Base-by-base conservation (phyloP, 345 rosid species). In the Acer negundo region DNA sequence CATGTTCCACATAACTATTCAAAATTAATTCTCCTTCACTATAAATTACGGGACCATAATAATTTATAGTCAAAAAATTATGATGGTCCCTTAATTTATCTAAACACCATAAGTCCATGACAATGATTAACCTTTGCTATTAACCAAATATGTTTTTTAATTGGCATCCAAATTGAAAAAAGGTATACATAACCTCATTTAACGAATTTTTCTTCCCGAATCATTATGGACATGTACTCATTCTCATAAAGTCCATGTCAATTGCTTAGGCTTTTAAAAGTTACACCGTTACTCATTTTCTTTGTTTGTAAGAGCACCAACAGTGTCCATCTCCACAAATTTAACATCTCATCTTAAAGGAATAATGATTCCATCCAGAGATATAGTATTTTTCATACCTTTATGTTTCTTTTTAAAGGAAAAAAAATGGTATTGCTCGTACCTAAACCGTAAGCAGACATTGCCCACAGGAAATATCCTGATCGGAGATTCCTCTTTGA, bases 391-490 rank as follows among this genome's bases (percentile, higher is more conserved):
- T 22, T 6, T 22, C 63, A 59, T 59, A 20, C 24, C 22, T 20
- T n/a, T 13, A n/a, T 20, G 10, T n/a, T 19, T 20, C 24, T 58
- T 58, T 58, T 6, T 3, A 58, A 17, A 19, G 63, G n/a, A 20
- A 59, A 59, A 40, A 16, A 40, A 35, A 9, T 15, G 12, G 42
- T 51, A 58, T 76, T 76, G 73, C 70, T 44, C 87, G 40, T 88
- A 93, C 97, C 99, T 86, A 92, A 80, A 72, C 99, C 98, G 84
- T 96, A 96, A 63, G 98, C 97, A 79, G 90, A 83, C 98, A 94
- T 92, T 67, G 97, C 88, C 94, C 99, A 86, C 59, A 90, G 61
- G 76, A 96, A 96, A 82, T 96, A 96, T 79, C 99, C 99, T 35
- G 92, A 75, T 75, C 85, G 88, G 15, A 91, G 87, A 78, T 61